Conservation (phyloP, 1,284 basidiomycete species). For the Irpex lacteus region DNA sequence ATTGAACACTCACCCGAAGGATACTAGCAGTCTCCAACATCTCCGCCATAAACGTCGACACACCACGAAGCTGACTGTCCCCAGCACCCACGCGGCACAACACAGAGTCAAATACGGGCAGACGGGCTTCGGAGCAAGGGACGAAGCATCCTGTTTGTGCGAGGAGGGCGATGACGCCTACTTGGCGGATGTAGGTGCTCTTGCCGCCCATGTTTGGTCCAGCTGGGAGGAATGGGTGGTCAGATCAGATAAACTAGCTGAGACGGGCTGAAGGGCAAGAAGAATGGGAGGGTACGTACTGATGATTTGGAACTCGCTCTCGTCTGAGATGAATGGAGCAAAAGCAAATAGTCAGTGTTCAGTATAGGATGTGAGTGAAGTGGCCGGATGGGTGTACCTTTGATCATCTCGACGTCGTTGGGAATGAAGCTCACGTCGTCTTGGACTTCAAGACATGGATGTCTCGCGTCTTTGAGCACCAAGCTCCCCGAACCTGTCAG, state of each 20-base stretch:
- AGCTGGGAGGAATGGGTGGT: slow-evolving; percentile 42
- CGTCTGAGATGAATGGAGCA: slow-evolving; percentile 34
- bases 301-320: slow-evolving; percentile 87
- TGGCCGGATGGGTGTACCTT: slow-evolving; percentile 42
- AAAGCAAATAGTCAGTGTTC: neutral
- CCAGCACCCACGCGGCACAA: slow-evolving; percentile 96
- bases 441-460: slow-evolving; percentile 96
- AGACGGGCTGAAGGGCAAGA: neutral
- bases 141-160: slow-evolving; percentile 96
- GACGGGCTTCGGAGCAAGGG: slow-evolving; percentile 79
- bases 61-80: slow-evolving; percentile 95
- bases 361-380: slow-evolving; percentile 12
- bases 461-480: slow-evolving; percentile 68
- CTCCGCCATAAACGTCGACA: slow-evolving; percentile 99
- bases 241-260: slow-evolving; percentile 10
- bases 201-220: slow-evolving; percentile 98
- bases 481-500: neutral
- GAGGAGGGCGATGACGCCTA: slow-evolving; percentile 93
- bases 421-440: slow-evolving; percentile 95
- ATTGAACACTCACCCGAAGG: slow-evolving; percentile 59
- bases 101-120: slow-evolving; percentile 97
- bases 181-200: slow-evolving; percentile 89
- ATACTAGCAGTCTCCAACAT: slow-evolving; percentile 99
- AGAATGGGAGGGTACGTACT: slow-evolving; percentile 41
- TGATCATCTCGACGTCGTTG: slow-evolving; percentile 91